Base-by-base conservation (phyloP, 305 asterid genomes). In the Vinca major region DNA sequence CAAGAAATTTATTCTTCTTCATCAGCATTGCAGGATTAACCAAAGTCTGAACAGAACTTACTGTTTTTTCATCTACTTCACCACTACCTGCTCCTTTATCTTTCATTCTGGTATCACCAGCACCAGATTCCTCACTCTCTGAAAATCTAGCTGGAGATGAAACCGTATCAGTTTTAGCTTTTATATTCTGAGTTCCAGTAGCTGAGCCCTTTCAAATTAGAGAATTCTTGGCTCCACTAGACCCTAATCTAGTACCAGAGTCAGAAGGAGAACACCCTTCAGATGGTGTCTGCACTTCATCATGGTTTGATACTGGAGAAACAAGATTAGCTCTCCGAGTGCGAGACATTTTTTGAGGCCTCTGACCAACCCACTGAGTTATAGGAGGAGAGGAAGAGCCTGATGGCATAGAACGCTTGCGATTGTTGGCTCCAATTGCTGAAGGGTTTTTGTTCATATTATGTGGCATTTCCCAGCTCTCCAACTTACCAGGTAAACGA, bases 351-450 rank as follows among this genome's bases (percentile, higher is more conserved):
- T 94, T 94, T 71, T 89, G 96, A 21, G 97, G 89, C 83, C 98
- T 85, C 87, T 91, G 99, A 76, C 99, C 98, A 74, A 58, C 89
- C 99, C 99, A 94, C 68, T 91, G 96, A 70, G 99, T 87, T 64
- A 91, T 89, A 63, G 99, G 96, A 10, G 97, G 95, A 56, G 99
- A 91, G 53, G 92, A 81, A 73, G 96, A 82, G 63, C 89, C 95
- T 58, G 93, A 71, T 19, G 97, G 85, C 78, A 86, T 53, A 63
- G 96, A 70, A 72, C 96, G 94, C 79, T 91, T 94, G 72, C 95
- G 93, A 75, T 82, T 89, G 82, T 83, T 88, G 50, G 76, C 81
- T 72, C 96, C 98, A 81, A 66, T 79, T 68, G 71, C 53, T 50
- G 95, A 69, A 41, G 93, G 80, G 63, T 63, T 83, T 79, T 86